Base-by-base conservation (phyloP, 306 rosid genomes). In the Acacia melanoxylon region DNA sequence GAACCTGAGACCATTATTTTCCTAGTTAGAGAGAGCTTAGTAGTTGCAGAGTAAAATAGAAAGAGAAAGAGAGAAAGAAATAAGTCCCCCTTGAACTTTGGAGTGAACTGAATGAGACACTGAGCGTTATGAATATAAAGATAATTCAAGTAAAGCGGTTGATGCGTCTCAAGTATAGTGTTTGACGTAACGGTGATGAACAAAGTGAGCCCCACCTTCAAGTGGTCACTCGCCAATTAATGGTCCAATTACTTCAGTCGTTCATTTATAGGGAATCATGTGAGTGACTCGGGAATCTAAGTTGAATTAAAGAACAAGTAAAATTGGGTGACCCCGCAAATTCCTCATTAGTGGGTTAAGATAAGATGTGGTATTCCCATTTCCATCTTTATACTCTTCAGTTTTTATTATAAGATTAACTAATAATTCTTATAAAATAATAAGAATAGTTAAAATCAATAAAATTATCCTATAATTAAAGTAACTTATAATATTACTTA, bases 1-100 rank as follows among this genome's bases (percentile, higher is more conserved):
- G 91, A 86, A 88, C 88, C 67, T 79, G 94, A 81, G 44, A 86
- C 89, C 97, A 94, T 88, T 68, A 76, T 84, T 84, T 69, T 70
- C 25, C 31, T 49, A 74, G 46, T 68, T 12, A n/a, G 68, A 81
- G 80, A 42, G 27, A 33, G 45, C 4, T 35, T 3, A 13, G 25
- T 2, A 83, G 77, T 78, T 58, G 74, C 45, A 81, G 62, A 54
- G 76, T 35, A 70, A 58, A 44, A 65, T 56, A 9, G 9, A 68
- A 24, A 8, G 63, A 9, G 9, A 68, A 24, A 8, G 20, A 10
- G 29, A 24, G 33, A 24, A 4, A 2, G 5, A 58, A 1, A 40
- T 25, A n/a, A 62, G 61, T 46, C 17, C 74, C 67, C 74, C 67
- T 81, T 81, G 86, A 73, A 46, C 80, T 78, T 61, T 73, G 74